Evolutionary conservation across 768 basidiomycete genomes (phyloP).

Genomic region (Hericium erinaceus): DNA sequence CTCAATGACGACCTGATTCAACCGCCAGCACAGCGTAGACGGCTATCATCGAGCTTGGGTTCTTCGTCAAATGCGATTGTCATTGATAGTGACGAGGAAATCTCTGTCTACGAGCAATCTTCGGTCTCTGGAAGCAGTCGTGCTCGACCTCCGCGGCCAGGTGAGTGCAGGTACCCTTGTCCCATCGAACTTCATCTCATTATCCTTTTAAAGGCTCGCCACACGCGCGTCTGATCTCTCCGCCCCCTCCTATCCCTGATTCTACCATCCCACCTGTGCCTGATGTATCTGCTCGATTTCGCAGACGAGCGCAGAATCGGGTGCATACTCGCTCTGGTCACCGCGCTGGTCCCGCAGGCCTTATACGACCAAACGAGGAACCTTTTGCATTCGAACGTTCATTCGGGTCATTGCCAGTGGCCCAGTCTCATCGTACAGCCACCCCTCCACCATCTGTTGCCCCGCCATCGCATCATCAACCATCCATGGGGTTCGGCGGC

Average conservation of each 20-base stretch:
- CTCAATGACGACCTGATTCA: conserved; percentile 26
- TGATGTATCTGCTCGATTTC: conserved; percentile 30
- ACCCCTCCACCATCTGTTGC: conserved; percentile 28
- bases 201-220: neutral
- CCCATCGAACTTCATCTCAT: conserved; percentile 6
- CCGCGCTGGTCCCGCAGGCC: conserved; percentile 23
- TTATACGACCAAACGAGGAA: conserved; percentile 39
- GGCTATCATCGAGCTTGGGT: neutral
- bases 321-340: neutral
- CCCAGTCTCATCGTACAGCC: conserved; percentile 11
- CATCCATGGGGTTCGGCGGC: conserved; percentile 58
- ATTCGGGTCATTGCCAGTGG: conserved; percentile 17
- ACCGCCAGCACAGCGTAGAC: conserved; percentile 8
- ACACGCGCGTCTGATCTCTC: conserved; percentile 10
- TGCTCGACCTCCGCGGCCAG: conserved; percentile 9
- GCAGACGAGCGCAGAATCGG: conserved; percentile 10
- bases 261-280: conserved; percentile 49
- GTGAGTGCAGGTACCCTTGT: conserved; percentile 10
- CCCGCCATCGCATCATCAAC: conserved; percentile 45
- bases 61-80: conserved; percentile 20
- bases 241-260: conserved; percentile 9
- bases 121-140: conserved; percentile 1
- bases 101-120: neutral
- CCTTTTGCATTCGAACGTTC: conserved; percentile 45
- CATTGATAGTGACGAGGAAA: conserved; percentile 33